These are phyloP conservation scores for Malus asiatica DNA, from an alignment of 306 rosid species.

Conservation along the genomic window DNA sequence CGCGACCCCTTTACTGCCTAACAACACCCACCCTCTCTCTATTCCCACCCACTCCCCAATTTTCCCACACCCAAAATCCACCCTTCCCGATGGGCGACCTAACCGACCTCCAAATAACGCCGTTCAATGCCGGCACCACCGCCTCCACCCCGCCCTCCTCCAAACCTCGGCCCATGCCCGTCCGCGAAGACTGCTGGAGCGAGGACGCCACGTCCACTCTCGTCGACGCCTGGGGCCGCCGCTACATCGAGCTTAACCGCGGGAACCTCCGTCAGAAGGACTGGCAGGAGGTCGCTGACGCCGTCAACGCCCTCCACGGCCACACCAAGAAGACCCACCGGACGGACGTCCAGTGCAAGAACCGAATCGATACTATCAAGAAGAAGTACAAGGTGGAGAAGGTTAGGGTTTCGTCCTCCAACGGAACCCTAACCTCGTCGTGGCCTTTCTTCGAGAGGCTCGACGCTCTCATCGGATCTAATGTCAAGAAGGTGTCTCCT, in stretches of 20 bases:
- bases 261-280: conserved; percentile 98
- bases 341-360: conserved; percentile 94
- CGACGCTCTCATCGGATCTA: conserved; percentile 58
- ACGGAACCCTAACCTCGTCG: conserved; percentile 36
- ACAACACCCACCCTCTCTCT: conserved; percentile 9
- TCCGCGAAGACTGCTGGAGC: conserved; percentile 95
- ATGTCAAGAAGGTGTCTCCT: conserved; percentile 35
- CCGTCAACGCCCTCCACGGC: conserved; percentile 91
- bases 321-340: conserved; percentile 83
- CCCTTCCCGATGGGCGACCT: conserved; percentile 49
- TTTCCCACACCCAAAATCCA: background rate
- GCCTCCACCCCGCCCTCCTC: conserved; percentile 9
- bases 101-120: conserved; percentile 37
- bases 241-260: conserved; percentile 85
- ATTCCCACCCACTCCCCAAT: background rate
- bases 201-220: conserved; percentile 90
- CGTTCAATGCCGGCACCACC: conserved; percentile 19
- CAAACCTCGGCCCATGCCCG: conserved; percentile 56
- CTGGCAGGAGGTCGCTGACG: conserved; percentile 95
- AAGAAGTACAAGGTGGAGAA: conserved; percentile 92
- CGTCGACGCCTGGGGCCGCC: conserved; percentile 88
- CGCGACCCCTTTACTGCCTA: conserved; percentile 17
- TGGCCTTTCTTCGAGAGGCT: conserved; percentile 83
- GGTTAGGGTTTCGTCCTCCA: conserved; percentile 65
- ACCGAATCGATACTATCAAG: conserved; percentile 88